Percentiles rank a stretch among this genome's conserved stretches.
These are phyloP conservation scores for Inonotus obliquus DNA, from an alignment of 1,284 basidiomycete species.

Conservation along the genomic window DNA sequence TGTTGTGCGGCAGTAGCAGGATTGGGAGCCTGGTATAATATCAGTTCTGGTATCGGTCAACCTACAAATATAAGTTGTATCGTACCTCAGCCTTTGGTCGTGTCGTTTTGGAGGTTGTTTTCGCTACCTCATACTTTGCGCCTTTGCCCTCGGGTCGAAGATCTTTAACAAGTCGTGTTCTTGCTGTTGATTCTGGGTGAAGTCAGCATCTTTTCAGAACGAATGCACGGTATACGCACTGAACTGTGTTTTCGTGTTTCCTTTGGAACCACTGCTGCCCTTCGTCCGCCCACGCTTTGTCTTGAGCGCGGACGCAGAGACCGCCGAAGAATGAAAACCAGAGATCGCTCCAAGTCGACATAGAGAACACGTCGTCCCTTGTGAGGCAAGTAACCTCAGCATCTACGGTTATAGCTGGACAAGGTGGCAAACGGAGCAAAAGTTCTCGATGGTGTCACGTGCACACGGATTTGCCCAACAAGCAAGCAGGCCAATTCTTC, in stretches of 20 bases:
- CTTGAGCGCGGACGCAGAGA: not conserved
- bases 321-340: constrained; percentile 2
- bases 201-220: not conserved
- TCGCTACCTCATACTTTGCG: constrained; percentile 28
- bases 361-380: not conserved
- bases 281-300: not conserved
- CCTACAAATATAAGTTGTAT: not conserved
- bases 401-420: too few relatives aligned
- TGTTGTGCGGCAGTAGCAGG: constrained; percentile 9
- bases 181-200: constrained; percentile 24
- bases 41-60: too few relatives aligned
- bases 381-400: not conserved
- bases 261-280: not conserved
- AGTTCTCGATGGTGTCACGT: not conserved
- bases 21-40: not conserved
- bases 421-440: not conserved
- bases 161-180: constrained; percentile 34
- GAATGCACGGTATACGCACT: not conserved
- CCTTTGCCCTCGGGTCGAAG: constrained; percentile 28
- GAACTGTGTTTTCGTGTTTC: not conserved
- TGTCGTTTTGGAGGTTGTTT: constrained; percentile 31
- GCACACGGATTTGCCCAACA: not conserved
- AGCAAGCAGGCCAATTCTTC: too few relatives aligned
- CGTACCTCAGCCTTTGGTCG: not conserved
- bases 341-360: not conserved